Evolutionary conservation across 2,329 filamentous ascomycete species (phyloP).

Genomic region (Aspergillus hiratsukae): DNA sequence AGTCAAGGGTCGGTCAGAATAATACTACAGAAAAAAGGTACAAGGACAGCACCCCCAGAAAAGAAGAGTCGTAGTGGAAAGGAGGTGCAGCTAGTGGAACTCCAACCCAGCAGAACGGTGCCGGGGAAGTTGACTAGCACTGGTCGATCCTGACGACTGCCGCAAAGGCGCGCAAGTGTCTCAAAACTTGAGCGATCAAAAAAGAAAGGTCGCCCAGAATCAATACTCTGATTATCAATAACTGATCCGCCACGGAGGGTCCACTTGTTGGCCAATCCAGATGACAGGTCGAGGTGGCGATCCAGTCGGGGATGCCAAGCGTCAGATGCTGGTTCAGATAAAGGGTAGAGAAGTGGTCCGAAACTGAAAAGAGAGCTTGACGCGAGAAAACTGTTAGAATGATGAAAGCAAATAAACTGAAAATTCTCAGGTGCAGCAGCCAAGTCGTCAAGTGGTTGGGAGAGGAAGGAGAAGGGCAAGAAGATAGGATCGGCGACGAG

Average conservation of each 20-base stretch:
- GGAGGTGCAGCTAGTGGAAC: slow-evolving; percentile 23
- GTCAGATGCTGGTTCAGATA: not conserved
- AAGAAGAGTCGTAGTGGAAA: slow-evolving; percentile 15
- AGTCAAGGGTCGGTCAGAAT: slow-evolving; percentile 35
- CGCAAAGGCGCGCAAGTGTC: slow-evolving; percentile 2
- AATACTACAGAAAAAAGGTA: slow-evolving; percentile 18
- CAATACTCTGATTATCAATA: slow-evolving; percentile 2
- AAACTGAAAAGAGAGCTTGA: not conserved
- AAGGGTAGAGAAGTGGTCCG: not conserved
- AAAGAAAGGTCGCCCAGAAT: slow-evolving; percentile 2
- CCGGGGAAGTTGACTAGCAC: slow-evolving; percentile 10
- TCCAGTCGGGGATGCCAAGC: slow-evolving; percentile 4
- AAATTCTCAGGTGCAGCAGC: not conserved
- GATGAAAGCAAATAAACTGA: not conserved
- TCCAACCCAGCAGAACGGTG: slow-evolving; percentile 15
- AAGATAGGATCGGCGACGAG: slow-evolving; percentile 1
- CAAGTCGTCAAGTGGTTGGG: slow-evolving; percentile 3
- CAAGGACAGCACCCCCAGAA: slow-evolving; percentile 11
- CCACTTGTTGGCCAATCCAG: slow-evolving; percentile 5
- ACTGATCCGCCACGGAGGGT: slow-evolving; percentile 9
- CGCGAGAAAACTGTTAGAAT: not conserved
- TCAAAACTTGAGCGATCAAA: slow-evolving; percentile 9
- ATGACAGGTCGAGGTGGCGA: slow-evolving; percentile 12
- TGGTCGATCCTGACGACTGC: slow-evolving; percentile 13
- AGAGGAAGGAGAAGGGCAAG: slow-evolving; percentile 14